phyloP scores from a whole-genome alignment of 176 grass and related monocot genomes.

The Cocos nucifera region DNA sequence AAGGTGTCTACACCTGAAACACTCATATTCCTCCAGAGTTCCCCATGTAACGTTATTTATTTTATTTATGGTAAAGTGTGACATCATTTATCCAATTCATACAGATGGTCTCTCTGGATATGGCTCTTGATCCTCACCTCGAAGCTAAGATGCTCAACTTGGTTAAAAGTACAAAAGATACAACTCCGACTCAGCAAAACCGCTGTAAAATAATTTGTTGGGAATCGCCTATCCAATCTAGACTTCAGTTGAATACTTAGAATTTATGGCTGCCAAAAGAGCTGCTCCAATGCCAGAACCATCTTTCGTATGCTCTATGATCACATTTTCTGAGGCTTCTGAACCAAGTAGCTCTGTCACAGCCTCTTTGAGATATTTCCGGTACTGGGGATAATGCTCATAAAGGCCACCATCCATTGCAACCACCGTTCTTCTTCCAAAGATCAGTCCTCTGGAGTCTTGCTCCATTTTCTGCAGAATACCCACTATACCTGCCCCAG shows the following conservation, averaged over 20 bases:
- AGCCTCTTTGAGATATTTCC: conserved; percentile 22
- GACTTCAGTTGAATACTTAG: conserved; percentile 14
- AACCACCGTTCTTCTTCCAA: conserved; percentile 23
- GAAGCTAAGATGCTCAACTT: too few relatives aligned
- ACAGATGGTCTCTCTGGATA: too few relatives aligned
- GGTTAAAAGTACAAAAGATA: too few relatives aligned
- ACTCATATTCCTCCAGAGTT: too few relatives aligned
- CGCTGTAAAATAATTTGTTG: too few relatives aligned
- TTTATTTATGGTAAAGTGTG: too few relatives aligned
- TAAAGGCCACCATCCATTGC: conserved; percentile 36
- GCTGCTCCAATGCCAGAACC: conserved; percentile 34
- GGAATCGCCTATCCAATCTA: too few relatives aligned
- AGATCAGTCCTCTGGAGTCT: conserved; percentile 16
- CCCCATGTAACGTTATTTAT: too few relatives aligned
- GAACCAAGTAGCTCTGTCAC: conserved; percentile 25
- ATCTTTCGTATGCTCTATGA: conserved; percentile 33
- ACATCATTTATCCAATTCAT: too few relatives aligned
- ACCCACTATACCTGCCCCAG: conserved; percentile 33
- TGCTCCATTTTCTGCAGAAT: conserved; percentile 49
- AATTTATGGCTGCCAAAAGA: conserved; percentile 31
- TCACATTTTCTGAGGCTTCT: not conserved
- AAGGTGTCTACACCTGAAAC: too few relatives aligned
- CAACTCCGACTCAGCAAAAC: too few relatives aligned
- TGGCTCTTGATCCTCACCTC: too few relatives aligned
- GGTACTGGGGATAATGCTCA: conserved; percentile 43